Percentiles rank a stretch among this genome's conserved stretches.
phyloP scores from a whole-genome alignment of 2,329 filamentous ascomycete species.

The Alternaria ventricosa region DNA sequence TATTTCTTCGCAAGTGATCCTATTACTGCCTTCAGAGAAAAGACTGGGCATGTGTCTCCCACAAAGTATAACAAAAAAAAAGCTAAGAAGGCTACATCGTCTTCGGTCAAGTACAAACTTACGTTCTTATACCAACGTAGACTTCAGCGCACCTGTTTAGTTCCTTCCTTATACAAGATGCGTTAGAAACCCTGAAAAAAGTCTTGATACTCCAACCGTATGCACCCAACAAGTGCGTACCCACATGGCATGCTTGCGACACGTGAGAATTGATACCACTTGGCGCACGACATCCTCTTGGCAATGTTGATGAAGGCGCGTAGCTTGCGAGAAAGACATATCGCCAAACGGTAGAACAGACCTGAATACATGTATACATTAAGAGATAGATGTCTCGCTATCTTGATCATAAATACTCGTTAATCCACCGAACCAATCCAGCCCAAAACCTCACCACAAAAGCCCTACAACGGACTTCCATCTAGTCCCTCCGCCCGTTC shows the following conservation, averaged over 20 bases:
- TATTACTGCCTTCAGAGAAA: too few relatives aligned
- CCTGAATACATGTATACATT: slow-evolving; percentile 6
- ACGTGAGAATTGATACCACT: not conserved
- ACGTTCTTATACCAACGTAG: not conserved
- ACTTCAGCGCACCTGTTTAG: not conserved
- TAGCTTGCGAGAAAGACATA: not conserved
- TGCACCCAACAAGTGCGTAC: not conserved
- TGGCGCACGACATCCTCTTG: not conserved
- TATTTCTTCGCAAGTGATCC: too few relatives aligned
- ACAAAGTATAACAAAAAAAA: too few relatives aligned
- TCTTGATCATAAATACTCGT: slow-evolving; percentile 18
- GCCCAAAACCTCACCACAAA: not conserved
- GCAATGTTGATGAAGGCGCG: not conserved
- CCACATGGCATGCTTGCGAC: not conserved
- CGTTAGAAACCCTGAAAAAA: not conserved
- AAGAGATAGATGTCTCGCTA: slow-evolving; percentile 6
- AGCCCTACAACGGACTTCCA: slow-evolving; percentile 36
- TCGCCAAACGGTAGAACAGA: not conserved
- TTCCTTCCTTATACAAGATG: not conserved
- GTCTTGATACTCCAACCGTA: too few relatives aligned
- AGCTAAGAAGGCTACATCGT: not conserved
- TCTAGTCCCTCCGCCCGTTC: slow-evolving; percentile 46
- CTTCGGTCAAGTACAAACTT: not conserved
- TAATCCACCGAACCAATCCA: not conserved
- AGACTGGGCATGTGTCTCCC: too few relatives aligned